These are phyloP conservation scores for Hanseniaspora vineae DNA, from an alignment of 805 yeast species.

Conservation along the genomic window DNA sequence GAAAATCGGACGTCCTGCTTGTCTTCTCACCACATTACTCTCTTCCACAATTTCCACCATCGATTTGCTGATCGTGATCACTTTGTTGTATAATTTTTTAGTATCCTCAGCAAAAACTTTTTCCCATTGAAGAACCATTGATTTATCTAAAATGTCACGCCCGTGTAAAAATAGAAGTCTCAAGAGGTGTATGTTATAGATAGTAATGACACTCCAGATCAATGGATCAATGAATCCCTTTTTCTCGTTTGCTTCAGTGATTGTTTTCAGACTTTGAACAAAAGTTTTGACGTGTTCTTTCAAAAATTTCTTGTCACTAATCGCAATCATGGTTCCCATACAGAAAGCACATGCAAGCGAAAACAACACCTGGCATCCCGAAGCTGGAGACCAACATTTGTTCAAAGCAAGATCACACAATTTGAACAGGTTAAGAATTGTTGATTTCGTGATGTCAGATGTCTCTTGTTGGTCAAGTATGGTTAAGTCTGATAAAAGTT, in stretches of 20 bases:
- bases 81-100: neutral
- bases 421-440: neutral
- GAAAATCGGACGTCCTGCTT: neutral
- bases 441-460: neutral
- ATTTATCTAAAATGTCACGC: neutral
- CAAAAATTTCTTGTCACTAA: conserved; percentile 1
- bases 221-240: conserved; percentile 4
- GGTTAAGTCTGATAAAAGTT: neutral
- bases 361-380: neutral
- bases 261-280: conserved; percentile 1
- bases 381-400: neutral
- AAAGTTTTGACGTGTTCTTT: neutral
- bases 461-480: neutral
- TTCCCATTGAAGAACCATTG: neutral
- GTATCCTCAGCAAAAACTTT: neutral
- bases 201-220: conserved; percentile 2
- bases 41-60: neutral
- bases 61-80: neutral
- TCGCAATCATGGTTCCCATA: neutral
- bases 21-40: neutral
- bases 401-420: neutral
- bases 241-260: neutral
- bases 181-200: neutral
- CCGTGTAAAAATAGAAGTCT: conserved; percentile 1
- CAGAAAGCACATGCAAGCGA: neutral